Conservation (phyloP, 2,329 filamentous ascomycete species). For the Seiridium cupressi region DNA sequence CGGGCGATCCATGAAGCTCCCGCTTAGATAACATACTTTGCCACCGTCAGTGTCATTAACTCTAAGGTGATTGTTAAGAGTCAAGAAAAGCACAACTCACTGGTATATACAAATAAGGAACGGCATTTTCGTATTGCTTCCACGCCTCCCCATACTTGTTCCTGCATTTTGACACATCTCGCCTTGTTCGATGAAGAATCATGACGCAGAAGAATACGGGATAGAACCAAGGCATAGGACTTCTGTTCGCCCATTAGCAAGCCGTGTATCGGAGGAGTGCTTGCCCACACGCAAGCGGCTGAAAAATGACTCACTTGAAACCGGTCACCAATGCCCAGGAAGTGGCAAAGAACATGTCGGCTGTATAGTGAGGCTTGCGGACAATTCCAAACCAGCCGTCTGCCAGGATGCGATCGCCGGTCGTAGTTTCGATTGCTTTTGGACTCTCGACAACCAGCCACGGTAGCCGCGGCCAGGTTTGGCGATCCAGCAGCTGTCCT, state of each 20-base stretch:
- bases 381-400: conserved; percentile 83
- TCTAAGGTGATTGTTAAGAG: too few species aligned
- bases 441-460: conserved; percentile 83
- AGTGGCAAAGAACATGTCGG: conserved; percentile 47
- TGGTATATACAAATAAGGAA: conserved; percentile 76
- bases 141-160: conserved; percentile 80
- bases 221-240: conserved; percentile 88
- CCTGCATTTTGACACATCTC: conserved; percentile 74
- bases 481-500: conserved; percentile 67
- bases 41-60: too few species aligned
- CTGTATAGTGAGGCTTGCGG: conserved; percentile 58
- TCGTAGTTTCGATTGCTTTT: conserved; percentile 69
- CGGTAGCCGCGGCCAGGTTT: conserved; percentile 82
- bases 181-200: conserved; percentile 74
- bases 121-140: conserved; percentile 74
- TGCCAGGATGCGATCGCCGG: conserved; percentile 73
- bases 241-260: conserved; percentile 26
- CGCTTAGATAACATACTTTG: too few species aligned
- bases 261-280: background rate
- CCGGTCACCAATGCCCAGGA: conserved; percentile 50
- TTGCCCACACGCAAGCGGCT: background rate
- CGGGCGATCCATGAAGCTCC: too few species aligned
- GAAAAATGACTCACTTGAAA: conserved; percentile 28
- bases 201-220: conserved; percentile 78
- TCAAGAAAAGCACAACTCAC: conserved; percentile 20